Base-by-base conservation (phyloP, 768 basidiomycete species). In the Mycena rosella region DNA sequence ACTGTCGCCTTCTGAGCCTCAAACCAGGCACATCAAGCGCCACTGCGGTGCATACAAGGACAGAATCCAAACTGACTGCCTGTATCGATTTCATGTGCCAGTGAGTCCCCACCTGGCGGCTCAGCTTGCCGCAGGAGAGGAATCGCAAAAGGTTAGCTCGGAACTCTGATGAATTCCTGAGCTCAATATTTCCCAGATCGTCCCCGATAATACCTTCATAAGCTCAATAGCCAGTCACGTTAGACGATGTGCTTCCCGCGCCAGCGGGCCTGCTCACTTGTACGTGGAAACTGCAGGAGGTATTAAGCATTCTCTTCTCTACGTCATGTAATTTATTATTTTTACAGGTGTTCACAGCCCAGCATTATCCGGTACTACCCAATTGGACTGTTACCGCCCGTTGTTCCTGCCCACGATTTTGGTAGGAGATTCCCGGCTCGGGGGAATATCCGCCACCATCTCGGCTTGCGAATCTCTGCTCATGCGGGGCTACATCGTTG, bases 231-330 rank as follows among this genome's bases (percentile, higher is more conserved):
- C 90, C 3, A 79, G 80, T 40, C 86, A 92, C 71, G 87, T 94
- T n/a, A 82, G 84, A 36, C 67, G 78, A 27, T 87, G 87, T 73
- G 89, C 90, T 1, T 70, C 75, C 5, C 69, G 66, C 1, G 55
- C 73, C 24, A 70, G 63, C 3, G 72, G 73, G 13, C 73, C 71
- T 15, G 82, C 85, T 3, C 87, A 91, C 73, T 86, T 96, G 84
- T 98, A 92, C 73, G 81, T 98, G 51, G 97, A 99, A 79, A 96
- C 97, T 11, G 97, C 96, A 17, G 97, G 97, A 88, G 97, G 96
- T 95, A 49, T 40, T 29, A 59, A 58, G 49, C 56, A 11, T 24
- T 64, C 32, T 58, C 24, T 49, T 60, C 47, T 64, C 17, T 10
- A 3, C 29, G 22, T 10, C 29, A 29, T 38, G 65, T 65, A 53